Evolutionary conservation across 2,329 filamentous ascomycete genomes (phyloP).

Genomic region (Akanthomyces lecanii): DNA sequence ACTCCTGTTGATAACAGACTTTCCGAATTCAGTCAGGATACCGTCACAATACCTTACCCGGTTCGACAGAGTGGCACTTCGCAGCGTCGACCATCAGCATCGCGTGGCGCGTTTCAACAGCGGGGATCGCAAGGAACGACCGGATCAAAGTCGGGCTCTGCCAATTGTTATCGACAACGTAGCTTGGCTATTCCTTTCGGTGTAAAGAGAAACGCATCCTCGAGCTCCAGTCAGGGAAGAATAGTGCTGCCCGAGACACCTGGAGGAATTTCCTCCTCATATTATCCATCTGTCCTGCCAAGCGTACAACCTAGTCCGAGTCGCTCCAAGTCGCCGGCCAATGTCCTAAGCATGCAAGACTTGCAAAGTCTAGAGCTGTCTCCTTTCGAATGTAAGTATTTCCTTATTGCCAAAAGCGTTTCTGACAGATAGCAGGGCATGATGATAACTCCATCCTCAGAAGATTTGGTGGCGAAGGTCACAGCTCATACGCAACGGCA

Average conservation of each 20-base stretch:
- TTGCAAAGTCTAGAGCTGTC: constrained; percentile 33
- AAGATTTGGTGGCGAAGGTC: constrained; percentile 23
- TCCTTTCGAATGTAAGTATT: constrained; percentile 31
- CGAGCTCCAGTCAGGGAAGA: background rate
- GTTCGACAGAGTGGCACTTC: background rate
- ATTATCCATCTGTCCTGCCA: constrained; percentile 31
- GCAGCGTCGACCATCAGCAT: background rate
- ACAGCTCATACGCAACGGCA: constrained; percentile 26
- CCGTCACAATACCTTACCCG: background rate
- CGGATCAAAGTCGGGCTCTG: background rate
- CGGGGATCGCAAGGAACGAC: background rate
- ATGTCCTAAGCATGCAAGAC: constrained; percentile 29
- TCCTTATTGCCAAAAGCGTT: background rate
- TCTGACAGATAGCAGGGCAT: constrained; percentile 22
- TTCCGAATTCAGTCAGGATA: background rate
- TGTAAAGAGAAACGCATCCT: background rate
- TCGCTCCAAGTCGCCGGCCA: constrained; percentile 25
- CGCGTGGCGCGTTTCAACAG: background rate
- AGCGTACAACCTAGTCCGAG: constrained; percentile 33
- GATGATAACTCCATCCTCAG: constrained; percentile 20
- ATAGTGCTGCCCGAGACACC: constrained; percentile 19
- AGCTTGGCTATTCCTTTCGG: background rate
- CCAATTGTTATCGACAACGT: background rate
- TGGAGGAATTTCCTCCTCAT: constrained; percentile 29
- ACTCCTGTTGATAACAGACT: background rate